Percentiles rank a stretch among this genome's conserved stretches.
Conservation (phyloP, 2,329 filamentous ascomycete species). For the Pestalotiopsis sp. region DNA sequence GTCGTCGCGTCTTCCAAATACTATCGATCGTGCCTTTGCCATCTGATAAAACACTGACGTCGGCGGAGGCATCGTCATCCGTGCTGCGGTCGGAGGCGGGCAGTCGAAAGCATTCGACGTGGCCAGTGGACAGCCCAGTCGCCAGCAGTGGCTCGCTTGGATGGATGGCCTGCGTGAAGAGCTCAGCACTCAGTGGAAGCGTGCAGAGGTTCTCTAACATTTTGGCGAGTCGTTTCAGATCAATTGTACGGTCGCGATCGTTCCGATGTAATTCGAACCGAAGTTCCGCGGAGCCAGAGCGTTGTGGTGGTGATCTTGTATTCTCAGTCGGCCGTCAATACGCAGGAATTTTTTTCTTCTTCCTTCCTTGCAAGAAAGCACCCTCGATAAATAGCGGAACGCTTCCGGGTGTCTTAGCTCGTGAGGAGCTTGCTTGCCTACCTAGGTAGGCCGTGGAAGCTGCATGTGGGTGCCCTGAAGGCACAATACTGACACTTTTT, state of each 20-base stretch:
- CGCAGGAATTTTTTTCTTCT: background rate
- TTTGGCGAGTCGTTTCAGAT: constrained; percentile 14
- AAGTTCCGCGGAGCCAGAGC: background rate
- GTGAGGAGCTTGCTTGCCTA: no score
- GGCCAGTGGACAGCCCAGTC: constrained; percentile 81
- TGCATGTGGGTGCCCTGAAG: no score
- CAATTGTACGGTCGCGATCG: background rate
- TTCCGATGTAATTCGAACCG: background rate
- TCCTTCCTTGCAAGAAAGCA: background rate
- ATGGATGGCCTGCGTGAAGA: constrained; percentile 88
- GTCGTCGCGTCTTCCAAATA: constrained; percentile 82
- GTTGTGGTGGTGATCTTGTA: background rate
- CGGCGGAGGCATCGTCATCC: constrained; percentile 53
- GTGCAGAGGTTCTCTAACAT: constrained; percentile 96
- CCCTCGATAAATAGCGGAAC: background rate
- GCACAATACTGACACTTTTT: no score
- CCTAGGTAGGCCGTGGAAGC: no score
- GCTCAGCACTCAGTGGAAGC: constrained; percentile 80
- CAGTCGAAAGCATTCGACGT: constrained; percentile 82
- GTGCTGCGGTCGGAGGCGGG: constrained; percentile 53
- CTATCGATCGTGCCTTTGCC: constrained; percentile 80
- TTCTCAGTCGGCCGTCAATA: background rate
- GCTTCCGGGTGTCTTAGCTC: background rate
- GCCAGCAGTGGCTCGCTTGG: constrained; percentile 82
- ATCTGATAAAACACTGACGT: constrained; percentile 53